These are phyloP conservation scores for Zarea fungicola DNA, from an alignment of 2,329 filamentous ascomycete genomes.

Conservation along the genomic window DNA sequence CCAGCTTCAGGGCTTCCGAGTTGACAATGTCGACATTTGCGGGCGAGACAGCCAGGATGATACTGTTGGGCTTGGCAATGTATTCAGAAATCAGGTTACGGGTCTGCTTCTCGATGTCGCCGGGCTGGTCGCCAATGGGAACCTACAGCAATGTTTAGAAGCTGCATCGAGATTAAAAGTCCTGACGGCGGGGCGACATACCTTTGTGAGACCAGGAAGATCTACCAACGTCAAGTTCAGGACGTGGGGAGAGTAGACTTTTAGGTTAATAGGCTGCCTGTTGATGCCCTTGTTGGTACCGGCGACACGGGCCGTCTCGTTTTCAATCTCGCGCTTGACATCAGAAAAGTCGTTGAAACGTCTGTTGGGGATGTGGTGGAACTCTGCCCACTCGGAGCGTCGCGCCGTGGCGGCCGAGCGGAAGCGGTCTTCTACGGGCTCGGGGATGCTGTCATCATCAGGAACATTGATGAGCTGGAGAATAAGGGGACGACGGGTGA, in stretches of 20 bases:
- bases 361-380: constrained; percentile 87
- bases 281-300: constrained; percentile 99
- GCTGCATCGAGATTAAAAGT: not conserved
- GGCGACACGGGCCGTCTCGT: constrained; percentile 84
- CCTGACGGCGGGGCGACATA: constrained; percentile 30
- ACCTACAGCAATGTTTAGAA: constrained; percentile 47
- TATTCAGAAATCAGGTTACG: constrained; percentile 95
- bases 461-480: constrained; percentile 97
- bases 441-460: constrained; percentile 61
- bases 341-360: constrained; percentile 87
- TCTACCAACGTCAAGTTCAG: constrained; percentile 95
- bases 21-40: constrained; percentile 98
- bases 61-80: constrained; percentile 98
- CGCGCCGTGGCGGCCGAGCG: constrained; percentile 67
- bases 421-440: constrained; percentile 66
- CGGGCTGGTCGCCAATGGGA: constrained; percentile 93
- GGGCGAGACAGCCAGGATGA: constrained; percentile 91
- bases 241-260: constrained; percentile 96
- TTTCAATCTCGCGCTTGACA: constrained; percentile 95
- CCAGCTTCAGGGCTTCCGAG: constrained; percentile 93
- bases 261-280: constrained; percentile 93
- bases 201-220: constrained; percentile 91
- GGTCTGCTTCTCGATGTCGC: constrained; percentile 98
- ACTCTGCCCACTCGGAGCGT: constrained; percentile 81
- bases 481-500: constrained; percentile 89